Evolutionary conservation across 2,329 filamentous ascomycete species (phyloP).

Genomic region (Alternaria infectoria): DNA sequence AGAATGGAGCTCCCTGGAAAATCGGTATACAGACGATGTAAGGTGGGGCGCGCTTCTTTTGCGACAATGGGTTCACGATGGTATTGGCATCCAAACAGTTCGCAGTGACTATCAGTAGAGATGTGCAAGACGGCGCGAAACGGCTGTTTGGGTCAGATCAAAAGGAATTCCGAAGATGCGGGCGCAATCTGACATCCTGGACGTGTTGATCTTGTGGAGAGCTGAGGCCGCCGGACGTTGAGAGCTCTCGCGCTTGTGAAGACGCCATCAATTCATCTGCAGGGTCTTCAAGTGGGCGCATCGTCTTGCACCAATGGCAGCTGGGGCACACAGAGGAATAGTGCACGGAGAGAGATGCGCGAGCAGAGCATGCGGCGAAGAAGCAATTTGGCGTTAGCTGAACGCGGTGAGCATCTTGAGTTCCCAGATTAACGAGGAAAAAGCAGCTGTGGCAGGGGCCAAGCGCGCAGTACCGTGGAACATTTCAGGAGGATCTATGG

Average conservation of each 20-base stretch:
- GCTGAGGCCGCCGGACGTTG: not conserved
- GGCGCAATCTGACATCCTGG: not conserved
- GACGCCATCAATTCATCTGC: constrained; percentile 1
- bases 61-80: not conserved
- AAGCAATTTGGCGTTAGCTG: constrained; percentile 6
- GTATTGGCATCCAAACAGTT: not conserved
- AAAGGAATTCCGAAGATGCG: not conserved
- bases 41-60: not conserved
- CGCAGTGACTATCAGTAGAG: not conserved
- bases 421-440: constrained; percentile 1
- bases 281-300: constrained; percentile 1
- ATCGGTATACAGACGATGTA: not conserved
- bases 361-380: not conserved
- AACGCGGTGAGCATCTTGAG: not conserved
- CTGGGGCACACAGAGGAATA: not conserved
- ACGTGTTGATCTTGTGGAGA: not conserved
- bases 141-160: not conserved
- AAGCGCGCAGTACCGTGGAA: constrained; percentile 3
- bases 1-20: not conserved
- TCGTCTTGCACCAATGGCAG: not conserved
- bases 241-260: constrained; percentile 1
- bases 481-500: not conserved
- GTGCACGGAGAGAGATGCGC: not conserved
- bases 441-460: not conserved
- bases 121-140: not conserved